Evolutionary conservation across 2,329 filamentous ascomycete species (phyloP).

Genomic region (Trichothecium sympodiale): DNA sequence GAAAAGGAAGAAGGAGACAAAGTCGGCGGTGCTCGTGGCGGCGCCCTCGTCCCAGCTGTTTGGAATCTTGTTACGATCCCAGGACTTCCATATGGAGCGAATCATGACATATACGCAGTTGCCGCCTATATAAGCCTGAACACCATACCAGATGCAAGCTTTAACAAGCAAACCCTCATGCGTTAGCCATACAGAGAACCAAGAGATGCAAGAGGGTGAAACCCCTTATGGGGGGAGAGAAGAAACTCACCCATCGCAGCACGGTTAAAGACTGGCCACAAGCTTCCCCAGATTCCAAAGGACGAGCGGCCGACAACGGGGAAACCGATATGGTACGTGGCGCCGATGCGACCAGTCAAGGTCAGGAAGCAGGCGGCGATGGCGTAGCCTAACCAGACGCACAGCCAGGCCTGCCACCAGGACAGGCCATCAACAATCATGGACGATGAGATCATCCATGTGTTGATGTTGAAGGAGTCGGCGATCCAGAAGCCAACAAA

Average conservation of each 20-base stretch:
- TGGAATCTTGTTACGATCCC: constrained; percentile 46
- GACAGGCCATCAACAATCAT: constrained; percentile 70
- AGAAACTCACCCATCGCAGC: constrained; percentile 57
- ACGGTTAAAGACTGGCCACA: constrained; percentile 84
- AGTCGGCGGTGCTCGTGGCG: constrained; percentile 65
- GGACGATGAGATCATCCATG: constrained; percentile 85
- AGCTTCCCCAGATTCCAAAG: constrained; percentile 79
- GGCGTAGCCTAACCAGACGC: constrained; percentile 76
- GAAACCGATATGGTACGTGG: constrained; percentile 81
- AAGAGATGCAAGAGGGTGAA: too few species aligned
- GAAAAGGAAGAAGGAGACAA: constrained; percentile 77
- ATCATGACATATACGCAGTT: constrained; percentile 86
- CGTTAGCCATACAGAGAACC: background rate
- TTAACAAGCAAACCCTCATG: constrained; percentile 9
- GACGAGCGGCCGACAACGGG: constrained; percentile 68
- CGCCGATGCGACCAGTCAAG: constrained; percentile 71
- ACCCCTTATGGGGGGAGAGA: too few species aligned
- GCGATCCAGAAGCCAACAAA: constrained; percentile 84
- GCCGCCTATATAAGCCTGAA: constrained; percentile 76
- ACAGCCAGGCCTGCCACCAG: constrained; percentile 90
- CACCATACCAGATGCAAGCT: constrained; percentile 78
- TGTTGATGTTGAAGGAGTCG: constrained; percentile 81
- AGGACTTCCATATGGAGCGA: constrained; percentile 65
- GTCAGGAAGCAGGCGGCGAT: constrained; percentile 68
- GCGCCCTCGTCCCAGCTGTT: constrained; percentile 54